Evolutionary conservation across 2,329 filamentous ascomycete species (phyloP), one percentile per base, ranked within the genome.

Genomic region (Nectriaceae sp.): DNA sequence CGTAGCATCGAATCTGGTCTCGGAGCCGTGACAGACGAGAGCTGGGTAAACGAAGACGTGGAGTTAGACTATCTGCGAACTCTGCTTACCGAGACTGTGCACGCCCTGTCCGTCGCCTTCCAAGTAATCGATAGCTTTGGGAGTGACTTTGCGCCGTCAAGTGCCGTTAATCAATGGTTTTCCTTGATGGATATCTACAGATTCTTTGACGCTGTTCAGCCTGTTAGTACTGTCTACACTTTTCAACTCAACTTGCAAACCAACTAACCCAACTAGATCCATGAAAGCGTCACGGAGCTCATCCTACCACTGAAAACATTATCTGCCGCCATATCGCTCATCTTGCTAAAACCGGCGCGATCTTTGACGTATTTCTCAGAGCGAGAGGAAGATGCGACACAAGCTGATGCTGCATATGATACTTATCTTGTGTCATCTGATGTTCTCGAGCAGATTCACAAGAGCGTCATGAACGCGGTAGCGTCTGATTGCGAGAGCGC

Each of bases 51-150:
- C 1, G 82, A 84, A 20, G 77, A 80, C 29, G 57, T 81, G 11
- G 77, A 80, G 50, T 41, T 78, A 5, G 75, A 80, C 43, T 93
- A 87, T 83, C 69, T 79, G 20, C 76, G 78, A 46, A 83, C 78
- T 4, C 72, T 84, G 21, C 72, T 91, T 19, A 82, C 84, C 13
- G 90, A 96, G 66, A 78, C 87, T 37, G 75, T 88, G 33, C 88
- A 94, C 63, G 79, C 86, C 35, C 75, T 94, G 68, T 85, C 90
- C 41, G 75, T 91, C 15, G 72, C 90, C 20, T 89, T 92, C 58
- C 79, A 90, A 56, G 75, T 88, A n/a, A 70, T 90, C 26, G 85
- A 88, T 54, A 71, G 80, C 40, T 77, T 79, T 42, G 67, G 74
- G 31, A 71, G 71, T 16, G 68, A 75, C 40, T 80, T 89, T 58